Evolutionary conservation across 768 basidiomycete species (phyloP).

Genomic region (Hypholoma fasciculare): DNA sequence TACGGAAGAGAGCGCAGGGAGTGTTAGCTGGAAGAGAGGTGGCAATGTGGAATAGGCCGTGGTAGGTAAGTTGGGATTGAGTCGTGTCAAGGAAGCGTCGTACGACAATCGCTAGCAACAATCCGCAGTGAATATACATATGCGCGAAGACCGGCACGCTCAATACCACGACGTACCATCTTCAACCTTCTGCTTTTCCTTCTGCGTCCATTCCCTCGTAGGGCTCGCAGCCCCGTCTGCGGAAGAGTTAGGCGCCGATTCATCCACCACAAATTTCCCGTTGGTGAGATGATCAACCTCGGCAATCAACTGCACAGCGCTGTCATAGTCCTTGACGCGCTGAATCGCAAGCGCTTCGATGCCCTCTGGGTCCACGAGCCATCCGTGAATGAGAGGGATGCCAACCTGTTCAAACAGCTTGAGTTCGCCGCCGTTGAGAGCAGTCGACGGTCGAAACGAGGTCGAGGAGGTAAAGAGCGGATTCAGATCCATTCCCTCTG

Average conservation of each 20-base stretch:
- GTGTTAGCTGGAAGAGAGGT: constrained; percentile 52
- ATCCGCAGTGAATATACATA: not conserved
- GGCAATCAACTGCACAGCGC: constrained; percentile 70
- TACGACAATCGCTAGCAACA: constrained; percentile 57
- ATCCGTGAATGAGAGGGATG: constrained; percentile 85
- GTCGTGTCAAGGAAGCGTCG: constrained; percentile 69
- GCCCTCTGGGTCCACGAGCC: constrained; percentile 76
- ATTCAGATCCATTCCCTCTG: constrained; percentile 90
- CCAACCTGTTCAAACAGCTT: constrained; percentile 83
- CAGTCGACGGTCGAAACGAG: constrained; percentile 63
- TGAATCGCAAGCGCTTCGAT: constrained; percentile 56
- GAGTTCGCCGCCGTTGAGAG: constrained; percentile 61
- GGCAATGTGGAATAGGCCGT: constrained; percentile 82
- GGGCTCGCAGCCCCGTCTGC: constrained; percentile 22
- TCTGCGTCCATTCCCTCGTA: constrained; percentile 41
- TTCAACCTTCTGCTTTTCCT: constrained; percentile 63
- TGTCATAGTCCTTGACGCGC: constrained; percentile 68
- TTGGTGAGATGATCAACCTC: constrained; percentile 76
- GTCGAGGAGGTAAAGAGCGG: constrained; percentile 74
- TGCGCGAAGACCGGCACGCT: not conserved
- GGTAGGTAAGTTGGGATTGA: constrained; percentile 83
- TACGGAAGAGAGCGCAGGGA: constrained; percentile 87
- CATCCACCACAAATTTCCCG: constrained; percentile 54
- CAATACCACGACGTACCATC: constrained; percentile 52
- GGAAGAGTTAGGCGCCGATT: constrained; percentile 19